phyloP scores from a whole-genome alignment of 2,329 filamentous ascomycete species.

The Aspergillus proliferans region DNA sequence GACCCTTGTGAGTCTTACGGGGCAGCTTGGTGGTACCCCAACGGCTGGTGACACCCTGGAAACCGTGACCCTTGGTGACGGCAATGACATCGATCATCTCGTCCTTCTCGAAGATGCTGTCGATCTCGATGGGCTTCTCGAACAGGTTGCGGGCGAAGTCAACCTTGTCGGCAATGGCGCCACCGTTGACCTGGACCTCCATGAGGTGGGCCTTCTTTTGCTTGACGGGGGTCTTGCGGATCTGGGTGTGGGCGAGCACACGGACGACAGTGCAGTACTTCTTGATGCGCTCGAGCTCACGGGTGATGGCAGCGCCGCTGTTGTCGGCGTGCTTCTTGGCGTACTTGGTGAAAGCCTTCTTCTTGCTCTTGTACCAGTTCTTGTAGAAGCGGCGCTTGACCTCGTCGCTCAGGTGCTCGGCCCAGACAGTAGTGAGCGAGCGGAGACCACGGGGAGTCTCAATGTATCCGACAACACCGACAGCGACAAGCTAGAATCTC shows the following conservation, averaged over 20 bases:
- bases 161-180: slow-evolving; percentile 92
- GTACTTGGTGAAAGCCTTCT: slow-evolving; percentile 99
- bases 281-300: slow-evolving; percentile 99
- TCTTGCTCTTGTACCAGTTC: slow-evolving; percentile 99
- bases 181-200: slow-evolving; percentile 99
- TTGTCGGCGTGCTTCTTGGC: slow-evolving; percentile 99
- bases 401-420: slow-evolving; percentile 98
- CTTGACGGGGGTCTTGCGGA: slow-evolving; percentile 98
- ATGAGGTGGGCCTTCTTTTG: slow-evolving; percentile 99
- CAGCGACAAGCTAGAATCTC: slow-evolving; percentile 80
- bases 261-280: slow-evolving; percentile 99
- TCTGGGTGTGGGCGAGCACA: slow-evolving; percentile 98
- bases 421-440: slow-evolving; percentile 99
- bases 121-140: slow-evolving; percentile 96
- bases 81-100: slow-evolving; percentile 99
- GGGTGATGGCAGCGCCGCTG: slow-evolving; percentile 82
- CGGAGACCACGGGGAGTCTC: slow-evolving; percentile 99
- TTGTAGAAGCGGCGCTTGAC: slow-evolving; percentile 99
- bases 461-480: slow-evolving; percentile 99
- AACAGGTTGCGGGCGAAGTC: slow-evolving; percentile 91
- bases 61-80: slow-evolving; percentile 99
- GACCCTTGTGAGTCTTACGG: slow-evolving; percentile 99
- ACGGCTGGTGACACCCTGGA: slow-evolving; percentile 91
- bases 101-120: slow-evolving; percentile 95
- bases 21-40: slow-evolving; percentile 99